These are phyloP conservation scores for Luvunga scandens DNA, from an alignment of 345 rosid species.

Conservation along the genomic window DNA sequence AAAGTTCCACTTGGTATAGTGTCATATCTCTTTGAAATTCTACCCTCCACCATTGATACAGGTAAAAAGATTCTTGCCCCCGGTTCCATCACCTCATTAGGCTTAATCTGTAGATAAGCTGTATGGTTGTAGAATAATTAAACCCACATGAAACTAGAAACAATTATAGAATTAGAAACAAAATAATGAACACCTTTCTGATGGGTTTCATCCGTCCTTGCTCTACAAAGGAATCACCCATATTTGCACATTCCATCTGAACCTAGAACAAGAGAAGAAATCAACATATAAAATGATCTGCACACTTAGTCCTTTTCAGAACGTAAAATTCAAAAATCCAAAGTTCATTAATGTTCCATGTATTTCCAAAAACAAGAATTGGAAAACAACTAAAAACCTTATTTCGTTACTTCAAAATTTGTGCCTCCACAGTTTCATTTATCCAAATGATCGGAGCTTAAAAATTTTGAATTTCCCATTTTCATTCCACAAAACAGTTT, in stretches of 20 bases:
- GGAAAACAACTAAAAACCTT: not conserved
- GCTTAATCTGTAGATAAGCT: conserved; percentile 62
- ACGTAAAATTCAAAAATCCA: not conserved
- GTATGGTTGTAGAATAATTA: conserved; percentile 34
- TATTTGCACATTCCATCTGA: conserved; percentile 41
- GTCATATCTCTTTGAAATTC: conserved; percentile 74
- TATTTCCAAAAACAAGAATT: not conserved
- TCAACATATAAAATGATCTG: not conserved
- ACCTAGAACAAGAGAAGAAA: conserved; percentile 38
- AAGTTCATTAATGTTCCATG: not conserved
- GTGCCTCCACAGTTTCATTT: not conserved
- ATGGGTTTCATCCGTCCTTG: conserved; percentile 31
- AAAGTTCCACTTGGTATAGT: conserved; percentile 89
- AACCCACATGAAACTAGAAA: conserved; percentile 18
- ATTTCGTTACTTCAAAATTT: not conserved
- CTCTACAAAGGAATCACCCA: conserved; percentile 15
- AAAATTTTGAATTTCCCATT: not conserved
- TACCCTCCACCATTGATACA: conserved; percentile 69
- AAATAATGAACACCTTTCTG: conserved; percentile 47
- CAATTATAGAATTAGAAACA: not conserved
- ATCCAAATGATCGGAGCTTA: not conserved
- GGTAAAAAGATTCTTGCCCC: conserved; percentile 70
- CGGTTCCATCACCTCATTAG: conserved; percentile 58
- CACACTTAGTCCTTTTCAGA: not conserved
- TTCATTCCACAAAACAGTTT: not conserved